Evolutionary conservation across 352 stramenopile species (phyloP).

Genomic region (Plasmopara halstedii): DNA sequence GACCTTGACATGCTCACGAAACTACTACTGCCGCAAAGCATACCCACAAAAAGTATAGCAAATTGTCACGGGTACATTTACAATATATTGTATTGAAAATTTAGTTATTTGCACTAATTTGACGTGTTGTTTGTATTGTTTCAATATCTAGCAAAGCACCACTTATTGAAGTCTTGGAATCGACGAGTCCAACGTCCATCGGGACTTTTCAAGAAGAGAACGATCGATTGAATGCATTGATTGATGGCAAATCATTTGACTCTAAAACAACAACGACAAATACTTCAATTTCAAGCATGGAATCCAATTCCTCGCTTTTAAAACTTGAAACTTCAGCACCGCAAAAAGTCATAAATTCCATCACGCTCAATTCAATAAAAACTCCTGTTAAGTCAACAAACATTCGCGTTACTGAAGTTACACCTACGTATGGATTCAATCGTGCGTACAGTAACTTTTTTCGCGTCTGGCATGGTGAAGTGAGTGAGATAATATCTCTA

Average conservation of each 20-base stretch:
- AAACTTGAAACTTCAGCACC: slow-evolving; percentile 28
- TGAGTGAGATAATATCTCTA: slow-evolving; percentile 91
- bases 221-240: slow-evolving; percentile 11
- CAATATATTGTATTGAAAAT: neutral
- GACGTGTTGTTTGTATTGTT: neutral
- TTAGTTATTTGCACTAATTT: neutral
- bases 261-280: neutral
- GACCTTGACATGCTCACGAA: slow-evolving; percentile 92
- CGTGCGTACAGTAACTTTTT: slow-evolving; percentile 91
- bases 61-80: slow-evolving; percentile 21
- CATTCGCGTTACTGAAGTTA: slow-evolving; percentile 39
- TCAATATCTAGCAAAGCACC: slow-evolving; percentile 29
- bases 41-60: slow-evolving; percentile 27
- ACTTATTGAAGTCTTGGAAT: slow-evolving; percentile 80
- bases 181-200: slow-evolving; percentile 14
- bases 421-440: slow-evolving; percentile 91
- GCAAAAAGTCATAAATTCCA: slow-evolving; percentile 3
- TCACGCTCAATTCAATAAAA: slow-evolving; percentile 9
- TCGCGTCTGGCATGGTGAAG: slow-evolving; percentile 85
- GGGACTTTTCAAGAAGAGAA: slow-evolving; percentile 22
- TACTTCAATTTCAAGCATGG: slow-evolving; percentile 2
- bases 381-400: slow-evolving; percentile 6
- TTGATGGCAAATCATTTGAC: slow-evolving; percentile 6
- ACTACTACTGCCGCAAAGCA: slow-evolving; percentile 68
- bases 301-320: slow-evolving; percentile 40